Percentiles rank a stretch among this genome's conserved stretches.
Conservation (phyloP, 164 flowering plant species). For the Amborella trichopoda region DNA sequence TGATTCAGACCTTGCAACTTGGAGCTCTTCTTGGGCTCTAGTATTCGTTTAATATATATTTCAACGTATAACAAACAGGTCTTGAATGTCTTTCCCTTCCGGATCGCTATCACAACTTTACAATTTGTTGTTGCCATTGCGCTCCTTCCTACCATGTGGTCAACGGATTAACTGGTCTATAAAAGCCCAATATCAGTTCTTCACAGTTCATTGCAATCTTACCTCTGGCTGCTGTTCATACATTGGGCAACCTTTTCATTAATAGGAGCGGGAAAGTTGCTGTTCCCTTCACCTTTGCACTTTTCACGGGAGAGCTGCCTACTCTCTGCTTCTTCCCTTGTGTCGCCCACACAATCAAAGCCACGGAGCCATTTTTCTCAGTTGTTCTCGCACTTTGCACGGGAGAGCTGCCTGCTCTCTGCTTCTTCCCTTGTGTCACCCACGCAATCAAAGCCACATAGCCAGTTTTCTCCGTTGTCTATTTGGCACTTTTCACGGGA, state of each 20-base stretch:
- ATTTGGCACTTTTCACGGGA: too few relatives aligned
- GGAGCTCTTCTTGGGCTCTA: conserved; percentile 57
- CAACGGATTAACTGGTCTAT: conserved; percentile 40
- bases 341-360: conserved; percentile 96
- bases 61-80: conserved; percentile 76
- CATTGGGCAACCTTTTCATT: conserved; percentile 85
- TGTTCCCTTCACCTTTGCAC: conserved; percentile 91
- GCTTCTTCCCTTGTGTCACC: conserved; percentile 72
- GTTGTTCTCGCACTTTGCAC: conserved; percentile 88
- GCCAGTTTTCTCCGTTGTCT: too few relatives aligned
- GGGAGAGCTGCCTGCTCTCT: conserved; percentile 72
- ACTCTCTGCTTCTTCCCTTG: conserved; percentile 47
- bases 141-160: conserved; percentile 56
- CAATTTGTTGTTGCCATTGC: conserved; percentile 65
- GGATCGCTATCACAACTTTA: conserved; percentile 41
- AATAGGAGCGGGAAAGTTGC: conserved; percentile 99
- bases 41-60: conserved; percentile 73
- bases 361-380: conserved; percentile 98
- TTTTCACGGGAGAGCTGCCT: conserved; percentile 94
- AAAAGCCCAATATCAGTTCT: conserved; percentile 44
- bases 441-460: too few relatives aligned
- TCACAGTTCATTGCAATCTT: conserved; percentile 70
- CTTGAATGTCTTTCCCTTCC: conserved; percentile 50
- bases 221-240: conserved; percentile 86
- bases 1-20: conserved; percentile 36